Base-by-base conservation (phyloP, 192 early-diverging fungal genomes). In the Rhizoclosmatium sp. region DNA sequence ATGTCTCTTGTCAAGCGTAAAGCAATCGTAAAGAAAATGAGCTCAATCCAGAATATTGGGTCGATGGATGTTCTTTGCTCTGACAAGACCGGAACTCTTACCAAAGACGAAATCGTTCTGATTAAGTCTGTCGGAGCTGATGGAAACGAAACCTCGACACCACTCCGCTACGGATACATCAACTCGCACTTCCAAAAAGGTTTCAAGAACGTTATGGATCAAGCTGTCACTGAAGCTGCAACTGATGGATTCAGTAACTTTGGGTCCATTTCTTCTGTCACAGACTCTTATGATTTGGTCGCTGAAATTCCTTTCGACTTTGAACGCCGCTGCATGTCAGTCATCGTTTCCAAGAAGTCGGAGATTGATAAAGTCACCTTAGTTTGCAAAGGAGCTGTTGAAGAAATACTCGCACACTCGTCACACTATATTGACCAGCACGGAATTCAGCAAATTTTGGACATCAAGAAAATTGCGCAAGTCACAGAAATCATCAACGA, bases 231-330 rank as follows among this genome's bases (percentile, higher is more conserved):
- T 45, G 74, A 79, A 10, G 81, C 80, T 49, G 85, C 76, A 71
- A 67, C 80, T 14, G 75, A 78, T 0, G 23, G 31, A 39, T 42
- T 47, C 67, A 67, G 51, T 40, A 56, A 2, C 56, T 54, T 14
- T 56, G 54, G 54, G 0, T 9, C 54, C 19, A n/a, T 56, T 14
- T 68, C 69, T 71, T 47, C 0, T 51, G 70, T 21, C 16, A 41
- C 62, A 1, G 56, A 60, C 23, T 47, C 74, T 0, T 87, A 80
- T 51, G 7, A 61, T 2, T 79, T 80, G 51, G 23, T 87, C 9
- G 88, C 86, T 46, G 88, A 89, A 72, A 82, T 89, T 42, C 86
- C 88, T 2, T 89, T 89, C 68, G 88, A 89, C 45, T 89, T 89
- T 59, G 81, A 83, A 4, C 85, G 86, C 41, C 85, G 88, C 4